Evolutionary conservation across 257 asterid species (phyloP), one percentile per base, ranked within the genome.

Genomic region (Salvia splendens): DNA sequence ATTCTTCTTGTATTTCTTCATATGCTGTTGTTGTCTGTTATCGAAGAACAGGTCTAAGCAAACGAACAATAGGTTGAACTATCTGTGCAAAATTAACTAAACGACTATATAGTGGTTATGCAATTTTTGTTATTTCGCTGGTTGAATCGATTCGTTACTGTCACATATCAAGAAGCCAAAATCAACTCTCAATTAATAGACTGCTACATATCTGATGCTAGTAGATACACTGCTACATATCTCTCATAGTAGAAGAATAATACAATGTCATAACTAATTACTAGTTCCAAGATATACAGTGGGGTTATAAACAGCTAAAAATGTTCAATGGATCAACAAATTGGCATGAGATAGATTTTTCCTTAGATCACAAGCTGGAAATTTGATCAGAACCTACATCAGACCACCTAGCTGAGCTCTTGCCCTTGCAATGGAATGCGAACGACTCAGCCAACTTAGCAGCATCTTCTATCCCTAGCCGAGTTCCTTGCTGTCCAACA

Each of bases 401-500:
- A 35, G 95, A 86, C 77, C 89, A 75, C 51, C 75, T 36, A 16
- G 80, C 51, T 33, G 89, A 82, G 79, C 79, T 72, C 61, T 80
- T 82, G 8, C 61, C 74, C 52, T 24, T 24, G 30, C 30, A 24
- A 24, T 81, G 82, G 65, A 75, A 70, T 7, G 80, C 71, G 77
- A 84, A 93, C 20, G 89, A 78, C 75, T 86, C 82, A 0, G 91
- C 95, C 67, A 93, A 67, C 54, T 65, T 74, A 30, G 68, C 76
- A 11, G 97, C 97, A 75, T 93, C 99, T 36, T 82, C 80, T 51
- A 88, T 92, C 68, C 87, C 82, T 75, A 93, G 80, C 63, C 99
- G 87, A 20, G 99, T 93, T 49, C 99, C 99, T 81, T 88, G 97
- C 55, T 93, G 99, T 16, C 86, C 88, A 63, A 93, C 99, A 17